Percentiles rank a stretch among this genome's conserved stretches.
Evolutionary conservation across 176 grass and related monocot species (phyloP).

Genomic region (Hyparrhenia diplandra): DNA sequence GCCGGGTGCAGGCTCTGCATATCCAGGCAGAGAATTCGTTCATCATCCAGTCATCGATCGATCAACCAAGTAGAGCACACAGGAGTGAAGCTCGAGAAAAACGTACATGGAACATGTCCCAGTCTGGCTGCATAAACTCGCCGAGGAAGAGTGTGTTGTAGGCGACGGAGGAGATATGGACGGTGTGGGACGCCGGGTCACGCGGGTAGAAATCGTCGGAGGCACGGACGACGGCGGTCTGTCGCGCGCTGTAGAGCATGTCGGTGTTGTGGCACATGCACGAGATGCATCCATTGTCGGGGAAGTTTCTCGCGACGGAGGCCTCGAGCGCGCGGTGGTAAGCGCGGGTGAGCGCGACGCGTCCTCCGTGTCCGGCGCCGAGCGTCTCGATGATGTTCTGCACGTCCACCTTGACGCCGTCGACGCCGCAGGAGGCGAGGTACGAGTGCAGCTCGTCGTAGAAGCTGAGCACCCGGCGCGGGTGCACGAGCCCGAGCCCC

Average conservation of each 20-base stretch:
- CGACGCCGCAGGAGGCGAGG: conserved; percentile 60
- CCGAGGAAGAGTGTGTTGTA: conserved; percentile 85
- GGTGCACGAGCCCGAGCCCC: conserved; percentile 55
- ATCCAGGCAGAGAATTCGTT: not conserved
- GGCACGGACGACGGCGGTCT: conserved; percentile 59
- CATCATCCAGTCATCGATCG: not conserved
- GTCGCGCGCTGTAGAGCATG: not conserved
- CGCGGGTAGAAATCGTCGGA: conserved; percentile 87
- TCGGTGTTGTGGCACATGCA: too few relatives aligned
- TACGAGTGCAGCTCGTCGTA: conserved; percentile 73
- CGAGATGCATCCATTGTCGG: too few relatives aligned
- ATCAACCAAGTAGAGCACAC: not conserved
- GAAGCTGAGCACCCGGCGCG: conserved; percentile 38
- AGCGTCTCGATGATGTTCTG: conserved; percentile 86
- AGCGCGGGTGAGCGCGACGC: too few relatives aligned
- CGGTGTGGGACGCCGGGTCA: conserved; percentile 74
- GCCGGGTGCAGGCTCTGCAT: conserved; percentile 72
- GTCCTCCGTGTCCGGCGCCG: conserved; percentile 61
- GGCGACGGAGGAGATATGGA: conserved; percentile 68
- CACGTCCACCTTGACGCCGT: conserved; percentile 87
- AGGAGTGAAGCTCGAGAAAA: fast-evolving
- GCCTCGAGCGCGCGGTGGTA: too few relatives aligned
- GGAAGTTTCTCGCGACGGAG: too few relatives aligned
- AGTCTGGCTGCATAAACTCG: conserved; percentile 91
- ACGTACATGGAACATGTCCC: conserved; percentile 95